Evolutionary conservation across 1,284 basidiomycete species (phyloP), one percentile per base, ranked within the genome.

Genomic region (Ustilago nuda): DNA sequence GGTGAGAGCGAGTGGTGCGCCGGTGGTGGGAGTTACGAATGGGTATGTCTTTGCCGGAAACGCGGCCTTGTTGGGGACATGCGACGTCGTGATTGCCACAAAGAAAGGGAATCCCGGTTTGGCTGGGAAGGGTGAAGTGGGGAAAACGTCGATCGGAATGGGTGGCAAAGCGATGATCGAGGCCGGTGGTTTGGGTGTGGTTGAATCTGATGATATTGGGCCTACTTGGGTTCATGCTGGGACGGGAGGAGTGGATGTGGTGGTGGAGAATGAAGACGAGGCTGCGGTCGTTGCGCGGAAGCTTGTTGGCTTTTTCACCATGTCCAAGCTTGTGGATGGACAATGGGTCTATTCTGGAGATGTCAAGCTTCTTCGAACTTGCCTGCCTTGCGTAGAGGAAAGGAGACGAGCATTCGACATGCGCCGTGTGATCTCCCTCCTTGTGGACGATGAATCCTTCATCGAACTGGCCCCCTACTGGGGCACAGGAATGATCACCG

Each of bases 11-110:
- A 23, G 33, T 8, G 79, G 79, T n/a, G 60, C 71, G 11, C 79
- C 79, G 8, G 50, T 64, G 32, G 56, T 81, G 4, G 79, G 77
- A 2, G 69, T 79, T 8, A 73, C 73, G 23, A 76, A 72, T 39
- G 76, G 76, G 1, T 80, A 80, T 54, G 72, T 74, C 4, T 80
- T 80, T 58, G 79, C 79, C 3, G 79, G 79, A 15, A 80, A 80
- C 43, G 72, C 79, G 15, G 79, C 79, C 11, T 45, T 80, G 46
- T 54, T 80, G 19, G 79, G 79, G 0, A 79, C 67, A 12, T 80
- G 78, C 48, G 78, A 80, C 57, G 56, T 80, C 6, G 75, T 78
- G 2, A 50, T 80, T 30, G 78, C 76, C 2, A 78, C 78, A 5
- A 37, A 39, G 0, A 76, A 72, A 0, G 74, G 75, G 2, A 56